Evolutionary conservation across 768 basidiomycete genomes (phyloP).

Genomic region (Pholiota molesta): DNA sequence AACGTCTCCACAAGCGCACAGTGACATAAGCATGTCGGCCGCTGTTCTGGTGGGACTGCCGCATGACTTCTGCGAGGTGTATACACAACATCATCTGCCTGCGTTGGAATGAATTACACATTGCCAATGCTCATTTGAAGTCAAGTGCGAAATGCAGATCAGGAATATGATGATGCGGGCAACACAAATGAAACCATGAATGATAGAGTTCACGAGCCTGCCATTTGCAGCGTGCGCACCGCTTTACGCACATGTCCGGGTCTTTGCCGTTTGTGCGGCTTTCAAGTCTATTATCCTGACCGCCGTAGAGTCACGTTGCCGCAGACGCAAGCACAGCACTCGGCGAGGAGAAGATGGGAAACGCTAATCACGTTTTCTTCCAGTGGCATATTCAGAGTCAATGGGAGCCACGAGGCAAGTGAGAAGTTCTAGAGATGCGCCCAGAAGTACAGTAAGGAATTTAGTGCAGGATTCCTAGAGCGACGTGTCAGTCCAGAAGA

Average conservation of each 20-base stretch:
- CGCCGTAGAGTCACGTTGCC: neutral
- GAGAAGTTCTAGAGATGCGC: conserved; percentile 1
- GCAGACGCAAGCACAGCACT: neutral
- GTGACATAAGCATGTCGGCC: neutral
- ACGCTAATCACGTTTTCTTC: neutral
- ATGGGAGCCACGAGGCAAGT: conserved; percentile 2
- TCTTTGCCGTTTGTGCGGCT: conserved; percentile 2
- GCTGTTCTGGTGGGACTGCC: no score
- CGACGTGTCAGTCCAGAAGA: conserved; percentile 5
- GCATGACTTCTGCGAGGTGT: no score
- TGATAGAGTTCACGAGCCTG: neutral
- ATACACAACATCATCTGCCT: neutral
- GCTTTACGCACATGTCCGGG: neutral
- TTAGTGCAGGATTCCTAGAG: neutral
- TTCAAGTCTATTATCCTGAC: neutral
- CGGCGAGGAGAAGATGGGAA: neutral
- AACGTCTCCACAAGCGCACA: neutral
- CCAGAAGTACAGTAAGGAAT: neutral
- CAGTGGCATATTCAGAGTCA: neutral
- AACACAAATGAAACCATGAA: neutral
- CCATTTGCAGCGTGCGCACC: conserved; percentile 1
- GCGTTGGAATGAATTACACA: neutral
- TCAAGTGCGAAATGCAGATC: neutral
- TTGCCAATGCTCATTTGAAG: neutral
- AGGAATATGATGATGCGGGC: neutral